Conservation (phyloP, 192 early-diverging fungal genomes). For the Coemansia sp. region DNA sequence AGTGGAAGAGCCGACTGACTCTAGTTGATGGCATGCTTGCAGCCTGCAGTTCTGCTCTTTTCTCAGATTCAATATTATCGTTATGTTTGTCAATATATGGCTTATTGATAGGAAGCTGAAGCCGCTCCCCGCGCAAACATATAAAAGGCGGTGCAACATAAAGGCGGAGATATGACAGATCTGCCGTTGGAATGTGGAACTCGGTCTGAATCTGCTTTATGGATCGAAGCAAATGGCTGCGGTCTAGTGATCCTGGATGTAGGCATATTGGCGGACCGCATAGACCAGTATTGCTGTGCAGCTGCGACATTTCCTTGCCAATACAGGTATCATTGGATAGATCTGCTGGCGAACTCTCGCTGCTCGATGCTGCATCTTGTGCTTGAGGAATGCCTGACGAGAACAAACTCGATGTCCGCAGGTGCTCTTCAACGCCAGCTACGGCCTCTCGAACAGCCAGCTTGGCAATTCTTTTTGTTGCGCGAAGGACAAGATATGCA, state of each 20-base stretch:
- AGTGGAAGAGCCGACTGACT: conserved; percentile 75
- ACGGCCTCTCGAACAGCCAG: conserved; percentile 30
- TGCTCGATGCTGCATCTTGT: too few relatives aligned
- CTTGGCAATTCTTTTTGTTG: conserved; percentile 24
- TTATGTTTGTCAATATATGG: not conserved
- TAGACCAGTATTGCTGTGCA: too few relatives aligned
- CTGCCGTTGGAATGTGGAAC: conserved; percentile 13
- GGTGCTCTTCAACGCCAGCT: conserved; percentile 8
- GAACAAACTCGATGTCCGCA: conserved; percentile 36
- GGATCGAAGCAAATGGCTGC: conserved; percentile 17
- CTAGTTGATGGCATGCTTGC: conserved; percentile 73
- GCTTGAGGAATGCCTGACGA: too few relatives aligned
- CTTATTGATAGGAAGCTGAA: not conserved
- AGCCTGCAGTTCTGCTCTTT: conserved; percentile 16
- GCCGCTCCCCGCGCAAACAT: conserved; percentile 12
- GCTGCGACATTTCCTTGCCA: not conserved
- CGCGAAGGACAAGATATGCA: conserved; percentile 36
- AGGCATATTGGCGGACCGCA: conserved; percentile 8
- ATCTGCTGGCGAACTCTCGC: too few relatives aligned
- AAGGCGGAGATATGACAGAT: conserved; percentile 18
- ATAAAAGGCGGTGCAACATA: conserved; percentile 32
- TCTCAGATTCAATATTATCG: not conserved
- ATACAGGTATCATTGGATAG: too few relatives aligned
- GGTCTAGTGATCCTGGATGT: conserved; percentile 26
- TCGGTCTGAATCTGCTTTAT: not conserved